A percentile compares a stretch with the other conserved stretches of the same genome.
Evolutionary conservation across 1,284 basidiomycete genomes (phyloP).

Genomic region (Pseudozyma pruni): DNA sequence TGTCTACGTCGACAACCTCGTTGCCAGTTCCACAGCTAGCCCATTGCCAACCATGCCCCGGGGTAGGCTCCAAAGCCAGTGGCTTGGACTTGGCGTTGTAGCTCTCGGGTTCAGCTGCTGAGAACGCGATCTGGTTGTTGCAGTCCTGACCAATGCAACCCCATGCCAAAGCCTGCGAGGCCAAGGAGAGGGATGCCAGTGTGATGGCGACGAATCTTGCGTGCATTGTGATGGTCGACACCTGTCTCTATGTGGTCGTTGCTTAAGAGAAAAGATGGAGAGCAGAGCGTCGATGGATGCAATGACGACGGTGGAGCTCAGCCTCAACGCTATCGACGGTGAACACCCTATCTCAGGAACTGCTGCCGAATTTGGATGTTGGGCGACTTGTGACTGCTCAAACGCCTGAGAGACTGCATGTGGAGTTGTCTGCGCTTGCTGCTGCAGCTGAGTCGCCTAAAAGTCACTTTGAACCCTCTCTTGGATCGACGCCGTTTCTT

Average conservation of each 20-base stretch:
- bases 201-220: conserved; percentile 26
- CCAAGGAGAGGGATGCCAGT: conserved; percentile 32
- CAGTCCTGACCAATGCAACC: conserved; percentile 48
- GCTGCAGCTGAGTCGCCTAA: not conserved
- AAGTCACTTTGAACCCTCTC: not conserved
- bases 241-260: not conserved
- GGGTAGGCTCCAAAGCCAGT: conserved; percentile 9
- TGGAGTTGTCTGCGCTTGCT: conserved; percentile 20
- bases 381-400: conserved; percentile 7
- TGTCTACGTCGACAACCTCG: conserved; percentile 52
- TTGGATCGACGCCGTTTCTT: conserved; percentile 4
- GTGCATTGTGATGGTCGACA: conserved; percentile 11
- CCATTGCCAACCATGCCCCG: conserved; percentile 59
- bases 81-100: conserved; percentile 3
- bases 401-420: conserved; percentile 13
- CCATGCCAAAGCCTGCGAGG: conserved; percentile 38
- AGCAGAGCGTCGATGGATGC: no score
- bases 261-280: not conserved
- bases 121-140: conserved; percentile 43
- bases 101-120: conserved; percentile 15
- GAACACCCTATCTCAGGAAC: no score
- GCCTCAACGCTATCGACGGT: no score
- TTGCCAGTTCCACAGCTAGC: conserved; percentile 51
- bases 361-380: conserved; percentile 29
- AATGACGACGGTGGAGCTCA: not conserved